These are phyloP conservation scores for Oenanthe sinensis DNA, from an alignment of 129 eudicot species.

Conservation along the genomic window DNA sequence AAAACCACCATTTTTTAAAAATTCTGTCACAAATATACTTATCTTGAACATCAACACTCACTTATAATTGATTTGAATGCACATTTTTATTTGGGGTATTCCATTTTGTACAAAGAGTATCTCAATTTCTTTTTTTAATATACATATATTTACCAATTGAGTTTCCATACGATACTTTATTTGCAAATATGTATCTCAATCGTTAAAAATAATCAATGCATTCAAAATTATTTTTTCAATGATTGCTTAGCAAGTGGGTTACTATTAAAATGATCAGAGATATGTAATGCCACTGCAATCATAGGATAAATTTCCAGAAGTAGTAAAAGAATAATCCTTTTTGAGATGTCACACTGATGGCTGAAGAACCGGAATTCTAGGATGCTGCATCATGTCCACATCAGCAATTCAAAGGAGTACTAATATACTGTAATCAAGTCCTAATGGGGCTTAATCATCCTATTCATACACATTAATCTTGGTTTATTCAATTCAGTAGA, in stretches of 20 bases:
- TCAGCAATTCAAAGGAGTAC: neutral
- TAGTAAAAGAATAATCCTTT: neutral
- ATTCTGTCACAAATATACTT: too few relatives aligned
- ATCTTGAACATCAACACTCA: too few relatives aligned
- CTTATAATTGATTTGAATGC: too few relatives aligned
- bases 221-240: neutral
- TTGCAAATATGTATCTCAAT: too few relatives aligned
- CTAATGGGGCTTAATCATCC: slow-evolving; percentile 1
- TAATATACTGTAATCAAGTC: neutral
- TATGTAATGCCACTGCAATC: neutral
- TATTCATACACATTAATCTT: neutral
- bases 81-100: too few relatives aligned
- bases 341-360: neutral
- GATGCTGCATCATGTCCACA: slow-evolving; percentile 10
- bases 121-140: too few relatives aligned
- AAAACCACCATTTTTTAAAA: too few relatives aligned
- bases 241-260: slow-evolving; percentile 9
- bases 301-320: slow-evolving; percentile 11
- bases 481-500: neutral
- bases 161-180: too few relatives aligned
- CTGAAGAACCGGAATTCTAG: slow-evolving; percentile 3
- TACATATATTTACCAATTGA: too few relatives aligned
- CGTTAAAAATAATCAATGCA: too few relatives aligned
- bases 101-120: too few relatives aligned
- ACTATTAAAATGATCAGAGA: neutral